These are phyloP conservation scores for Pharus latifolius DNA, from an alignment of 176 grass and related monocot genomes.

Conservation along the genomic window DNA sequence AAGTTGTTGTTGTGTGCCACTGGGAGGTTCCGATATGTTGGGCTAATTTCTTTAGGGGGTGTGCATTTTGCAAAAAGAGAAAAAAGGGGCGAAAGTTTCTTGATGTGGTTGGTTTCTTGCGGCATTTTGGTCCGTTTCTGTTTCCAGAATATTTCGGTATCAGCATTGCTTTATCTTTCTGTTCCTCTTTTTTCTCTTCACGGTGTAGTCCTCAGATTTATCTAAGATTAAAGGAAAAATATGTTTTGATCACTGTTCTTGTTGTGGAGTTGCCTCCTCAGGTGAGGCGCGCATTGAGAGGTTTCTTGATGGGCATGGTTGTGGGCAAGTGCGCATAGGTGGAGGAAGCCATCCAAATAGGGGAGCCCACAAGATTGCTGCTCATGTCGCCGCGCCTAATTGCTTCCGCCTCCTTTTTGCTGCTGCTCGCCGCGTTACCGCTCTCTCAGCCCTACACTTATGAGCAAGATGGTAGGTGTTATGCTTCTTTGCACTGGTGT, in stretches of 20 bases:
- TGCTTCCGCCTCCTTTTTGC: conserved; percentile 18
- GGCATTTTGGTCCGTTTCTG: background rate
- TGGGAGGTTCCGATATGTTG: background rate
- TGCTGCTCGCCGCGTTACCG: conserved; percentile 29
- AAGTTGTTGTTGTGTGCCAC: background rate
- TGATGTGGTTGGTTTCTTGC: background rate
- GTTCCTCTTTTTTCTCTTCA: background rate
- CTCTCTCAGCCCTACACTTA: conserved; percentile 34
- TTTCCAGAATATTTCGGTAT: conserved; percentile 19
- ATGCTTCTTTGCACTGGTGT: background rate
- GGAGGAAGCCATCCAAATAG: background rate
- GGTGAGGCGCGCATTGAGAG: conserved; percentile 8
- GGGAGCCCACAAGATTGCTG: background rate
- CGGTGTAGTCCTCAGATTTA: background rate
- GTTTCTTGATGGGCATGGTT: background rate
- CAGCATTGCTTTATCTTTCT: conserved; percentile 7
- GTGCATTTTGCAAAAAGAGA: background rate
- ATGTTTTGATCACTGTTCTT: background rate
- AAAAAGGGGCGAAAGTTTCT: background rate
- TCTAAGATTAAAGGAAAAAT: background rate
- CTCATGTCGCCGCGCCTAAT: background rate
- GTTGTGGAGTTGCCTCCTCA: background rate
- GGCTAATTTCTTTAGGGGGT: background rate
- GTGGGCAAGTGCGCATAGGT: background rate
- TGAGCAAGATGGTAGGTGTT: conserved; percentile 40